A percentile compares a stretch with the other conserved stretches of the same genome.
phyloP scores from a whole-genome alignment of 164 flowering plant species.

The Vitis labrusca region DNA sequence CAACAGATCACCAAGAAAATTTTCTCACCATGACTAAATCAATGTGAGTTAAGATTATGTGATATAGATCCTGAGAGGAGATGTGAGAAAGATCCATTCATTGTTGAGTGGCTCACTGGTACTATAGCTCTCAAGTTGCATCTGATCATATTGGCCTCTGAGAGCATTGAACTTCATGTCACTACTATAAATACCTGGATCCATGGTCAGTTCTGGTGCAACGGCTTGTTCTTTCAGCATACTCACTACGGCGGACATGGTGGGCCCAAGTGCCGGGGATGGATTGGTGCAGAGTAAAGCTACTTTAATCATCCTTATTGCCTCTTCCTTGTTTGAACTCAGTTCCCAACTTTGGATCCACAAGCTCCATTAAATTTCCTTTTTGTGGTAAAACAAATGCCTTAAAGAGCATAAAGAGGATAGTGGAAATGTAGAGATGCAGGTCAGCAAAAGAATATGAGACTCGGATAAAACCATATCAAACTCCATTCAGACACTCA shows the following conservation, averaged over 20 bases:
- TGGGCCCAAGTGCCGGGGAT: conserved; percentile 20
- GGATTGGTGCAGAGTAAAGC: conserved; percentile 14
- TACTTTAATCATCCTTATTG: background rate
- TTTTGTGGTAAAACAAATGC: conserved; percentile 16
- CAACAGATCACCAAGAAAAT: no score
- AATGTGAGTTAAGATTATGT: no score
- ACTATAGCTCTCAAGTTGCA: background rate
- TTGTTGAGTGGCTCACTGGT: background rate
- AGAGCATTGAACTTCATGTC: conserved; percentile 7
- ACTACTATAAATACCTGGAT: background rate
- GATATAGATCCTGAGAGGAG: no score
- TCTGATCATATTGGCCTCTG: conserved; percentile 11
- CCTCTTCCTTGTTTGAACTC: conserved; percentile 11
- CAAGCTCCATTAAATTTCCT: background rate
- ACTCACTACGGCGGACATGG: conserved; percentile 12
- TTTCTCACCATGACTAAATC: no score
- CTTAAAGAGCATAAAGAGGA: background rate
- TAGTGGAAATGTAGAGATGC: no score
- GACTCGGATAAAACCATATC: no score
- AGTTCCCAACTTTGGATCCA: conserved; percentile 15
- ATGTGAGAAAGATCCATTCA: no score
- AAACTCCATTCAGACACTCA: no score
- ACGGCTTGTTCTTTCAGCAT: conserved; percentile 12
- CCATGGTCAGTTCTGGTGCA: background rate
- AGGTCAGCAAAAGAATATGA: no score